Conservation (phyloP, 306 rosid species). For the Carpinus viminea region DNA sequence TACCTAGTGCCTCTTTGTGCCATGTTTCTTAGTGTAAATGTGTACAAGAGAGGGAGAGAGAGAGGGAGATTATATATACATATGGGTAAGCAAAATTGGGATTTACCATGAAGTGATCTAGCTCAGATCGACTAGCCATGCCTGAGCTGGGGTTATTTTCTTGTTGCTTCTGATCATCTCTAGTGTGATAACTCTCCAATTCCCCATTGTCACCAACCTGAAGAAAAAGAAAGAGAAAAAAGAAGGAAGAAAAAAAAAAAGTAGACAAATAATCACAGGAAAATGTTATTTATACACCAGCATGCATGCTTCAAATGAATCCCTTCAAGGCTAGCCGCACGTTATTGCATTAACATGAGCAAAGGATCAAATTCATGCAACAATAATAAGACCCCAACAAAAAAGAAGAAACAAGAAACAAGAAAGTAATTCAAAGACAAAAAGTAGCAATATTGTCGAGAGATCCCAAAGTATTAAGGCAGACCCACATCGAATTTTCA, state of each 20-base stretch:
- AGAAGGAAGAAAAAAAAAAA: constrained; percentile 8
- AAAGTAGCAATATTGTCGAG: background rate
- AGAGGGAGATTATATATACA: background rate
- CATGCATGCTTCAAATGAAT: background rate
- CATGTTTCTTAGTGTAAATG: background rate
- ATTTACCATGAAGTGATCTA: constrained; percentile 84
- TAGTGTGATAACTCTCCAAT: constrained; percentile 39
- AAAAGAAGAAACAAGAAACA: background rate
- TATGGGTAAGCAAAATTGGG: background rate
- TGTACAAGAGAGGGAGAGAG: background rate
- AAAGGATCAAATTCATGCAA: background rate
- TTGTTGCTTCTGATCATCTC: constrained; percentile 40
- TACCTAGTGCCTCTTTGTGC: background rate
- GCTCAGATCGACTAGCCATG: constrained; percentile 56
- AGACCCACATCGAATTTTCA: background rate
- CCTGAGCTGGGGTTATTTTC: constrained; percentile 36
- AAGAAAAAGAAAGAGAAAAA: background rate
- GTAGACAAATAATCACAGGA: background rate
- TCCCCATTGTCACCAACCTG: constrained; percentile 60
- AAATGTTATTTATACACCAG: background rate
- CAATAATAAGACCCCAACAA: background rate
- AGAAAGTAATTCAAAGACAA: background rate
- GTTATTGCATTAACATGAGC: background rate
- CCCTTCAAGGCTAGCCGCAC: background rate
- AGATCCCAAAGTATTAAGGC: constrained; percentile 1